Evolutionary conservation across 2,329 filamentous ascomycete species (phyloP).

Genomic region (Ambrosiella beaveri): DNA sequence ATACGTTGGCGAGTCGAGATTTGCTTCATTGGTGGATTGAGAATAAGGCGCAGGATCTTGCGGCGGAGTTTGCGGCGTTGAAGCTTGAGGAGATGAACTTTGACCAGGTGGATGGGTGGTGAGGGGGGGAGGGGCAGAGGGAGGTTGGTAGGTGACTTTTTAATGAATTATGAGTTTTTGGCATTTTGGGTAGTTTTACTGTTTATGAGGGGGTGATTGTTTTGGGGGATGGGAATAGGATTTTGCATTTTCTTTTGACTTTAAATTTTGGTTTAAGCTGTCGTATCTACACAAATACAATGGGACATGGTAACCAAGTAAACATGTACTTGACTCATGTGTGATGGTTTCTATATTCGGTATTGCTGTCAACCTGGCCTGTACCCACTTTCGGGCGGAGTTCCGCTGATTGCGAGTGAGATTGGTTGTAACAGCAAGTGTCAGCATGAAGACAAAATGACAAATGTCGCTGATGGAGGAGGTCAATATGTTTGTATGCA

Average conservation of each 20-base stretch:
- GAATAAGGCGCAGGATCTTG: conserved; percentile 4
- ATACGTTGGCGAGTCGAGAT: conserved; percentile 27
- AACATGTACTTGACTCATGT: too few relatives aligned
- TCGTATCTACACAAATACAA: too few relatives aligned
- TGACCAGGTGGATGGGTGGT: neutral
- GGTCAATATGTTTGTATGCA: too few relatives aligned
- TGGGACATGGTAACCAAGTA: too few relatives aligned
- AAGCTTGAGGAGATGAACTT: neutral
- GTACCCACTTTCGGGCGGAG: too few relatives aligned
- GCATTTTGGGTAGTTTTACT: neutral
- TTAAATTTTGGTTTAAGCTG: too few relatives aligned
- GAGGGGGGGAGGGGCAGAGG: neutral
- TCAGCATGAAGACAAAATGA: too few relatives aligned
- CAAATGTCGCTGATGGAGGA: too few relatives aligned
- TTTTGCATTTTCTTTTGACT: neutral
- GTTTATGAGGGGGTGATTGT: neutral
- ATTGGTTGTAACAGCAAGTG: too few relatives aligned
- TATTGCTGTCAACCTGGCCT: too few relatives aligned
- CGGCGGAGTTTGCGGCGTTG: neutral
- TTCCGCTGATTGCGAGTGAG: too few relatives aligned
- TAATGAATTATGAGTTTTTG: neutral
- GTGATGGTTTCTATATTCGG: too few relatives aligned
- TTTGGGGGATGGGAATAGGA: neutral
- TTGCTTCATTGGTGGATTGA: conserved; percentile 23
- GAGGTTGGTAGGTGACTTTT: neutral